Percentiles rank a stretch among this genome's conserved stretches.
Evolutionary conservation across 768 basidiomycete species (phyloP).

Genomic region (Megacollybia marginata): DNA sequence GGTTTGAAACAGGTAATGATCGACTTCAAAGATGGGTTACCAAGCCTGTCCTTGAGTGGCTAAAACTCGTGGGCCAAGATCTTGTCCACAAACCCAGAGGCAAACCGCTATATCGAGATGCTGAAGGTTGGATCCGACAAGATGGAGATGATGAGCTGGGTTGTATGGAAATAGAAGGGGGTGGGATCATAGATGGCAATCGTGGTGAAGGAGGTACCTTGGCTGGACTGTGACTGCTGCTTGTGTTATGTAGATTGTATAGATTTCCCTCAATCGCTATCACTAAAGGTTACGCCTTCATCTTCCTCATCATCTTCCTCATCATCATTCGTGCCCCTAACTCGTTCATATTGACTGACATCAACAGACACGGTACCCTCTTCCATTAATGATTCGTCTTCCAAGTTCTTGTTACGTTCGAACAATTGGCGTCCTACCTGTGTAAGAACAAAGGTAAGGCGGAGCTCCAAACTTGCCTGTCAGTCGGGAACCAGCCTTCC

Average conservation of each 20-base stretch:
- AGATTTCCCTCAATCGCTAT: conserved; percentile 59
- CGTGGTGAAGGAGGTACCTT: conserved; percentile 48
- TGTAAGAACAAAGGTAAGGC: background rate
- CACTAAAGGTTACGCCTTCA: conserved; percentile 67
- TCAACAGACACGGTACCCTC: conserved; percentile 87
- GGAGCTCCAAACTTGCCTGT: conserved; percentile 45
- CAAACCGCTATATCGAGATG: conserved; percentile 31
- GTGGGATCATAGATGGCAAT: conserved; percentile 44
- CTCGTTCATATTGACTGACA: conserved; percentile 80
- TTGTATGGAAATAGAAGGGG: conserved; percentile 49
- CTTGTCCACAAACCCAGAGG: conserved; percentile 17
- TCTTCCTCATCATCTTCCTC: conserved; percentile 66
- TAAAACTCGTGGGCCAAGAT: conserved; percentile 31
- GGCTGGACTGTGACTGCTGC: conserved; percentile 42
- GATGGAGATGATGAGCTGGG: conserved; percentile 49
- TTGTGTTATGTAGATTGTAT: background rate
- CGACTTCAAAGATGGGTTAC: conserved; percentile 28
- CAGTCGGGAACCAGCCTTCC: conserved; percentile 50
- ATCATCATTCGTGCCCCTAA: conserved; percentile 36
- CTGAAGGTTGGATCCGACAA: conserved; percentile 57
- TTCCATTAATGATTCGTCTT: conserved; percentile 77
- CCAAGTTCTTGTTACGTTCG: conserved; percentile 70
- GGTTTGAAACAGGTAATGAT: conserved; percentile 33
- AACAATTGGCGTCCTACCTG: conserved; percentile 82
- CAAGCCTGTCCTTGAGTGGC: conserved; percentile 42